A percentile compares a stretch with the other conserved stretches of the same genome.
phyloP scores from a whole-genome alignment of 148 eudicot genomes.

The Heliosperma pusillum region DNA sequence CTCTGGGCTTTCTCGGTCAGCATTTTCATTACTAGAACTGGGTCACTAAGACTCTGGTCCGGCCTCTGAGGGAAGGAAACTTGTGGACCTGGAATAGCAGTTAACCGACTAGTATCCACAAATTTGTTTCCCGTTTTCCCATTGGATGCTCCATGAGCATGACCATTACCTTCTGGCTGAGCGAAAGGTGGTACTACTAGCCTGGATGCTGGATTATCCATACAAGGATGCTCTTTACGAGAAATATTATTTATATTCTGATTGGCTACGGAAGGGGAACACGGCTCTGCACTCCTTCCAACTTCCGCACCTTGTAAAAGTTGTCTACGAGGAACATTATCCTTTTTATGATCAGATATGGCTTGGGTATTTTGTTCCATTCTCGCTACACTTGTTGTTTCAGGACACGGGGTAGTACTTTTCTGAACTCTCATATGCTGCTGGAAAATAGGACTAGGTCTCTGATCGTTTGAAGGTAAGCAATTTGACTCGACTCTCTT shows the following conservation, averaged over 20 bases:
- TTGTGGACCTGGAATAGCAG: slow-evolving; percentile 28
- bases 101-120: slow-evolving; percentile 34
- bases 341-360: slow-evolving; percentile 31
- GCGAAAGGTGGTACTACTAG: slow-evolving; percentile 38
- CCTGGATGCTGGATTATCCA: slow-evolving; percentile 32
- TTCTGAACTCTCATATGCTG: slow-evolving; percentile 40
- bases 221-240: slow-evolving; percentile 28
- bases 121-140: slow-evolving; percentile 32
- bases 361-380: slow-evolving; percentile 52
- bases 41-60: slow-evolving; percentile 71
- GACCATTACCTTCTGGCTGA: slow-evolving; percentile 42
- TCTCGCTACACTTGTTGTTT: slow-evolving; percentile 34
- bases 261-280: slow-evolving; percentile 30
- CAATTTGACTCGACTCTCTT: slow-evolving; percentile 45
- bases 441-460: slow-evolving; percentile 17
- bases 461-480: slow-evolving; percentile 32
- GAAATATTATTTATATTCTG: slow-evolving; percentile 27
- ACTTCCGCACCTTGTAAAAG: slow-evolving; percentile 20
- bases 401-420: slow-evolving; percentile 30
- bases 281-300: slow-evolving; percentile 41
- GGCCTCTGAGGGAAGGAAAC: slow-evolving; percentile 40
- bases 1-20: slow-evolving; percentile 63
- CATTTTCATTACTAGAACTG: slow-evolving; percentile 82
- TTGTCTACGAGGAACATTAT: slow-evolving; percentile 28
- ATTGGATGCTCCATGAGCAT: slow-evolving; percentile 34